These are phyloP conservation scores for Zymoseptoria pseudotritici DNA, from an alignment of 2,329 filamentous ascomycete genomes.

Conservation along the genomic window DNA sequence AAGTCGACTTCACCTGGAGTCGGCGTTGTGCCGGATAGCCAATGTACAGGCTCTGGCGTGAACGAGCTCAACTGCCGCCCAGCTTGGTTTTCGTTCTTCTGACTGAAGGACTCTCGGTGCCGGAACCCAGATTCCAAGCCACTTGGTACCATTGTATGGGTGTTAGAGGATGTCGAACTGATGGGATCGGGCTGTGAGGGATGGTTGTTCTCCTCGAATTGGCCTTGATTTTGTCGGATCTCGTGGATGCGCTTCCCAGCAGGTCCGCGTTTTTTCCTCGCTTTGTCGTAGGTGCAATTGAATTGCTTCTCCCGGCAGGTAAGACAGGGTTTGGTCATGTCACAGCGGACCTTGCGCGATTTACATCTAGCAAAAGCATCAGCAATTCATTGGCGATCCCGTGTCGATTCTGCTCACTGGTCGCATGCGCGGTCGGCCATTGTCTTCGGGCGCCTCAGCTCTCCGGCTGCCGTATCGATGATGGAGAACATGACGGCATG, in stretches of 20 bases:
- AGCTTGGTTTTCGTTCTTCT: background rate
- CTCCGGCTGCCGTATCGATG: slow-evolving; percentile 16
- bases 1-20: background rate
- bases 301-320: slow-evolving; percentile 34
- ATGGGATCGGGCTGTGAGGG: background rate
- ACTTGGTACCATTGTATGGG: background rate
- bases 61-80: slow-evolving; percentile 1
- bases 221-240: slow-evolving; percentile 31
- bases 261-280: slow-evolving; percentile 37
- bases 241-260: slow-evolving; percentile 31
- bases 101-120: no score
- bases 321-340: slow-evolving; percentile 31
- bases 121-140: background rate
- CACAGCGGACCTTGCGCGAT: slow-evolving; percentile 32
- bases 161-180: background rate
- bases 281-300: slow-evolving; percentile 36
- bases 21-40: no score
- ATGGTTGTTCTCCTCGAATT: background rate
- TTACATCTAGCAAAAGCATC: background rate
- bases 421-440: slow-evolving; percentile 32
- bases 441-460: slow-evolving; percentile 12
- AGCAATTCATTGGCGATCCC: no score
- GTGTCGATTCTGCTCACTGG: slow-evolving; percentile 26
- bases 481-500: slow-evolving; percentile 18
- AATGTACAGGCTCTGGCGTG: background rate